Percentiles rank a stretch among this genome's conserved stretches.
Evolutionary conservation across 192 early-diverging fungal species (phyloP).

Genomic region (Mortierella alpina): DNA sequence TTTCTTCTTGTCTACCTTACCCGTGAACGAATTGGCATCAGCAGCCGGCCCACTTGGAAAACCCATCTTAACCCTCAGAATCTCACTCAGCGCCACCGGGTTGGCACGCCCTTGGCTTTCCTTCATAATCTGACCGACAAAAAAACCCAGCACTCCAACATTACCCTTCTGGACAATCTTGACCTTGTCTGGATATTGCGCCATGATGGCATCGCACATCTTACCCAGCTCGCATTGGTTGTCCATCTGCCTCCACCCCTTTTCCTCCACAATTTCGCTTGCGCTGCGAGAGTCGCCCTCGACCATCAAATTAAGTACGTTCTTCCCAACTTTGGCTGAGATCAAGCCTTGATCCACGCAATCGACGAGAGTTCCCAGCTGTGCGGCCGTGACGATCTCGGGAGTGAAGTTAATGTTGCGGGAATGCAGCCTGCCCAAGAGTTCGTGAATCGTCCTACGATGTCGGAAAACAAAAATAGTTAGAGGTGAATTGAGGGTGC

Average conservation of each 20-base stretch:
- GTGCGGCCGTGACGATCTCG: constrained; percentile 63
- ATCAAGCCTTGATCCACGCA: constrained; percentile 64
- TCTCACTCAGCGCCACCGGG: constrained; percentile 72
- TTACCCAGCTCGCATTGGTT: constrained; percentile 54
- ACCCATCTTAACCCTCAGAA: constrained; percentile 60
- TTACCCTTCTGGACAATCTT: constrained; percentile 72
- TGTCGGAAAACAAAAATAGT: not conserved
- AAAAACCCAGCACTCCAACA: constrained; percentile 76
- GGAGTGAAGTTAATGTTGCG: constrained; percentile 55
- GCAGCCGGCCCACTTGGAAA: not conserved
- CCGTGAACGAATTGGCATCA: no score
- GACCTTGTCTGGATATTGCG: constrained; percentile 61
- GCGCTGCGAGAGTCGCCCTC: constrained; percentile 65
- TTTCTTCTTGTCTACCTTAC: no score
- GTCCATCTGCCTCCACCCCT: constrained; percentile 69
- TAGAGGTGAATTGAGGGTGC: not conserved
- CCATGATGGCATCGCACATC: constrained; percentile 59
- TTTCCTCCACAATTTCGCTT: constrained; percentile 67
- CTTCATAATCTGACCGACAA: constrained; percentile 87
- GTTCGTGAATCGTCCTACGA: constrained; percentile 69
- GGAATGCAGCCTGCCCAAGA: constrained; percentile 66
- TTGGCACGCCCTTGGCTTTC: constrained; percentile 83
- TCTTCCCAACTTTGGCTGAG: constrained; percentile 77
- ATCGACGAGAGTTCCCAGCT: constrained; percentile 73
- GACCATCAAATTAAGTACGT: constrained; percentile 76